These are phyloP conservation scores for Podospora sp. DNA, from an alignment of 495 filamentous ascomycete species.

Conservation along the genomic window DNA sequence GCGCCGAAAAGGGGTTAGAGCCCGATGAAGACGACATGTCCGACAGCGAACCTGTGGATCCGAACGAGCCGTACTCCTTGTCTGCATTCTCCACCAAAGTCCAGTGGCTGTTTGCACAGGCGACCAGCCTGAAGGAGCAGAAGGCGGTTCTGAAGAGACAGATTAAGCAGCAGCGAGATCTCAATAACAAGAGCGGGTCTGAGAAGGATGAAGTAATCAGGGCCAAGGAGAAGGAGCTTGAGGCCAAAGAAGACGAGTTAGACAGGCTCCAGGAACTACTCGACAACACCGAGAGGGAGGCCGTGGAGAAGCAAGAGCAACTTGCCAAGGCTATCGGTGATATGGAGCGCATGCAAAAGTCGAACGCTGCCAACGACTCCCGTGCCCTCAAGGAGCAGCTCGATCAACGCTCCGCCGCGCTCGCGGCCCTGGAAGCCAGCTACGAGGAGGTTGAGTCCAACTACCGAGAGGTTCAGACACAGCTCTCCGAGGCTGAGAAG, in stretches of 20 bases:
- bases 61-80: conserved; percentile 65
- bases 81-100: conserved; percentile 73
- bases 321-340: conserved; percentile 57
- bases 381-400: conserved; percentile 52
- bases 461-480: conserved; percentile 42
- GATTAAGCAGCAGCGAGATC: conserved; percentile 88
- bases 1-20: conserved; percentile 45
- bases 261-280: conserved; percentile 54
- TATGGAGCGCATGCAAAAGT: conserved; percentile 49
- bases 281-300: conserved; percentile 50
- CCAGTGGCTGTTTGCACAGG: conserved; percentile 68
- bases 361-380: conserved; percentile 34
- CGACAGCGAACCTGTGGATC: conserved; percentile 53
- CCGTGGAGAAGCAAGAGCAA: conserved; percentile 46
- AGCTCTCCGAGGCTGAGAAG: conserved; percentile 34
- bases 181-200: conserved; percentile 67
- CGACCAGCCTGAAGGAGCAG: conserved; percentile 73
- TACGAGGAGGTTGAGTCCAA: conserved; percentile 48
- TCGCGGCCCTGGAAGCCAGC: conserved; percentile 51
- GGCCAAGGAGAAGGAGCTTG: conserved; percentile 42
- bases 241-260: conserved; percentile 54
- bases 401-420: conserved; percentile 48
- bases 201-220: conserved; percentile 62
- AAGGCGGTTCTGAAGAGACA: conserved; percentile 82
- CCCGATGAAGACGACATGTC: conserved; percentile 50